Evolutionary conservation across 106 monocot genomes (phyloP).

Genomic region (Apostasia ramifera): DNA sequence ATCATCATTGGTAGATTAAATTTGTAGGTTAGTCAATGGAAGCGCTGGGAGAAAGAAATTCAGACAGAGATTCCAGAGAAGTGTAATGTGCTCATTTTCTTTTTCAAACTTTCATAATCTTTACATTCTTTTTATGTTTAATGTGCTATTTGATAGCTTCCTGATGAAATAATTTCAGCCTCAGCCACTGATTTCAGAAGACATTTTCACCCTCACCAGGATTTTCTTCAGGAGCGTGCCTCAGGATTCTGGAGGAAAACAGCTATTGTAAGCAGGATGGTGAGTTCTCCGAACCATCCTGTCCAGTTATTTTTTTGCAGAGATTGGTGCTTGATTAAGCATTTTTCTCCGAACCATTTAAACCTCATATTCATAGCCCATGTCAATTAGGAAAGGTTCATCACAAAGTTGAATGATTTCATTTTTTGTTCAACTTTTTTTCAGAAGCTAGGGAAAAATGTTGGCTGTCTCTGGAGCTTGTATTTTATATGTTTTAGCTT

Average conservation of each 20-base stretch:
- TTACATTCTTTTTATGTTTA: background rate
- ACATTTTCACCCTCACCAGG: background rate
- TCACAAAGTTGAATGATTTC: too few relatives aligned
- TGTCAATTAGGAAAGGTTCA: too few relatives aligned
- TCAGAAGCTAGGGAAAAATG: too few relatives aligned
- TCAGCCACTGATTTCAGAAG: background rate
- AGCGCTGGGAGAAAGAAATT: conserved; percentile 10
- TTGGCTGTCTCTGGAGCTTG: too few relatives aligned
- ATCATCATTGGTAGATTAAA: background rate
- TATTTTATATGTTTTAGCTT: background rate
- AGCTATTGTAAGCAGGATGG: conserved; percentile 4
- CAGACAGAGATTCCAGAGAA: conserved; percentile 9
- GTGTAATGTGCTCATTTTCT: background rate
- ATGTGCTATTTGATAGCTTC: background rate
- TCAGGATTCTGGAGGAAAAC: conserved; percentile 4
- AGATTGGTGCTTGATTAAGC: too few relatives aligned
- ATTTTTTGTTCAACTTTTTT: too few relatives aligned
- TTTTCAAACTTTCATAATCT: background rate
- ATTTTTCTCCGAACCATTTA: too few relatives aligned
- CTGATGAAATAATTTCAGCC: background rate
- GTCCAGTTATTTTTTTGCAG: too few relatives aligned
- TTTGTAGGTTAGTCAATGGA: conserved; percentile 14
- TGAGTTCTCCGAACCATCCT: background rate
- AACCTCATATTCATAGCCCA: too few relatives aligned
- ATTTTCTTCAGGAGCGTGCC: conserved; percentile 9